These are phyloP conservation scores for Pseudogymnoascus sp. DNA, from an alignment of 2,329 filamentous ascomycete genomes.

Conservation along the genomic window DNA sequence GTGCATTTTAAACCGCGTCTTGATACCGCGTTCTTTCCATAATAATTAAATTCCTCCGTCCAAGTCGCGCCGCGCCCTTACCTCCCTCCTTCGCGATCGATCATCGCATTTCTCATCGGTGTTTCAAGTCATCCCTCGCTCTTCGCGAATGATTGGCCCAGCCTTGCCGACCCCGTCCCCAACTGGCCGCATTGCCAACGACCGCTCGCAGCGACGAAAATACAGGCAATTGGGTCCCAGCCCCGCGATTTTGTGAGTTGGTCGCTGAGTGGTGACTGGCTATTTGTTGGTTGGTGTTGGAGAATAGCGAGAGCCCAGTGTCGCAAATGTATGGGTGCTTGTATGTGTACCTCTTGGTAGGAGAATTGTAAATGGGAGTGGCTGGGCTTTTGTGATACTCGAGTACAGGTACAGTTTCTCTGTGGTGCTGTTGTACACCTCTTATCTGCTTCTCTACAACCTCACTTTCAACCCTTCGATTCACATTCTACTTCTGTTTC, in stretches of 20 bases:
- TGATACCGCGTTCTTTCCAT: neutral
- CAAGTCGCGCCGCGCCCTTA: neutral
- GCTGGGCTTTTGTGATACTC: constrained; percentile 6
- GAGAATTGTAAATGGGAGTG: neutral
- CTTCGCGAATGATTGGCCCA: constrained; percentile 1
- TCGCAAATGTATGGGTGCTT: neutral
- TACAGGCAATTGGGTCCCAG: constrained; percentile 4
- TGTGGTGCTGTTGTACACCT: neutral
- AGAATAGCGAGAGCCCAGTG: neutral
- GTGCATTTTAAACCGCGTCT: neutral
- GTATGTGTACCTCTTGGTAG: neutral
- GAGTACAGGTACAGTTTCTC: neutral
- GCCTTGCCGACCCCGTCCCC: neutral
- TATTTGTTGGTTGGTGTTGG: neutral
- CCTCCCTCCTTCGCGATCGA: neutral
- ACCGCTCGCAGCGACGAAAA: constrained; percentile 4
- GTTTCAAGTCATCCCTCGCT: constrained; percentile 1
- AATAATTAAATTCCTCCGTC: neutral
- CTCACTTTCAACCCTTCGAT: neutral
- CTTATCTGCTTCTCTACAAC: neutral
- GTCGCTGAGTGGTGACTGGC: neutral
- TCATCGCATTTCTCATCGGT: neutral
- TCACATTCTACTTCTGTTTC: neutral
- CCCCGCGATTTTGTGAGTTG: constrained; percentile 4
- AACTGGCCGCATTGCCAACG: constrained; percentile 1